Evolutionary conservation across 768 basidiomycete genomes (phyloP), one percentile per base, ranked within the genome.

Genomic region (Clavulina sp.): DNA sequence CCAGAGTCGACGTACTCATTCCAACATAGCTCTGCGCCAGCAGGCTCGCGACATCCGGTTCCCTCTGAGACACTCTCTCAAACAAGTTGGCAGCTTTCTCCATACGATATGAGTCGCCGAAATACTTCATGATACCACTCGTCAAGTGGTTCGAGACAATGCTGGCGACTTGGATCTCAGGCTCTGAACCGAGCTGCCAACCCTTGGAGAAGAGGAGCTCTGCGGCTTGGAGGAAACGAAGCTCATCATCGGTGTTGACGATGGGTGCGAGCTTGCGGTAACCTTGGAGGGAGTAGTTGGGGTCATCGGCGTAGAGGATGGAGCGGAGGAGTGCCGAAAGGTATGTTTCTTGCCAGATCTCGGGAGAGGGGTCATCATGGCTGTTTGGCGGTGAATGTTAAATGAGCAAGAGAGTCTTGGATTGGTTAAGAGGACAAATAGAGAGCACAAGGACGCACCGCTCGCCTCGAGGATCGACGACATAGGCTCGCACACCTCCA

Each of bases 141-240:
- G 89, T 92, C 23, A 99, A 74, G 63, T 97, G 95, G 63, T 99
- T 99, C 23, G 91, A 92, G 3, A 95, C 88, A 28, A 89, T 73
- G 2, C 91, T 93, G 1, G 95, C 95, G 13, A 99, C 93, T 62
- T 99, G 95, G 23, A 97, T 93, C 65, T 99, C 95, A 0, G 95
- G 95, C 57, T 97, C 95, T 0, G 91, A 95, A 2, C 93, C 95
- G 5, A 97, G 84, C 62, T 95, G 92, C 95, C 95, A 97, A 31
- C 93, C 91, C 66, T 93, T 91, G 62, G 76, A 66, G 60, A 97
- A 97, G 32, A 93, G 67, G 0, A 76, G 76, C 60, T 96, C 95
- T 2, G 88, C 84, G 0, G 87, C 86, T 57, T 89, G 80, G 4
- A 99, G 69, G 61, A 97, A 99, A 28, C 84, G 73, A 40, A 86